Base-by-base conservation (phyloP, 805 yeast species). In the Ascoidea rubescens region DNA sequence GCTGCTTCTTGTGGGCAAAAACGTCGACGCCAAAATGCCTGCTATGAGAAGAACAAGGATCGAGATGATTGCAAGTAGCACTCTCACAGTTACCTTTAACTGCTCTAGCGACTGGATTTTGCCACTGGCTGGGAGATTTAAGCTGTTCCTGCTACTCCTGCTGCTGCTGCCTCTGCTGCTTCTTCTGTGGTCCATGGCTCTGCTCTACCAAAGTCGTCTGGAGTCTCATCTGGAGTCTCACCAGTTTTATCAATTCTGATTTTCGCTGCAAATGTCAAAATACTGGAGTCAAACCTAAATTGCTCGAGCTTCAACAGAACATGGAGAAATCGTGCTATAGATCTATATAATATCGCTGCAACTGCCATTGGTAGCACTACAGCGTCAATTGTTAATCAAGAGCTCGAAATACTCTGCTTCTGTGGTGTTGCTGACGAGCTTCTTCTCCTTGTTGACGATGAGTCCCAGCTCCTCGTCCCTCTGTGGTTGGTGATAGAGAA, bases 141-240 rank as follows among this genome's bases (percentile, higher is more conserved):
- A 43, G 28, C n/a, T 28, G 30, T 3, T 3, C 28, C 50, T 5
- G 55, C 52, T 42, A 46, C 47, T 3, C 46, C 51, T 66, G 62
- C 33, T 45, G 50, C 53, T 31, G 49, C 52, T 42, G 50, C 47
- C 12, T 33, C 51, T 66, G 62, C 33, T 45, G 50, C 53, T 31
- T 51, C 53, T 30, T 8, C 47, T 8, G 17, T 49, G 17, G 37
- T 49, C 12, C 44, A 49, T 21, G 28, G 16, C 31, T 31, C 2
- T 32, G 45, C 17, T 47, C 14, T 4, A 16, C 12, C 48, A 12
- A 12, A 12, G n/a, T 28, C 16, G 48, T 14, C 48, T 12, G 17
- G 4, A 42, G 12, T 42, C 4, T 42, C 45, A 2, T n/a, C 28
- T 21, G 28, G 3, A 21, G 28, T 21, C 28, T 3, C 28, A 21